These are phyloP conservation scores for Toxicodendron radicans DNA, from an alignment of 345 rosid genomes.

Conservation along the genomic window DNA sequence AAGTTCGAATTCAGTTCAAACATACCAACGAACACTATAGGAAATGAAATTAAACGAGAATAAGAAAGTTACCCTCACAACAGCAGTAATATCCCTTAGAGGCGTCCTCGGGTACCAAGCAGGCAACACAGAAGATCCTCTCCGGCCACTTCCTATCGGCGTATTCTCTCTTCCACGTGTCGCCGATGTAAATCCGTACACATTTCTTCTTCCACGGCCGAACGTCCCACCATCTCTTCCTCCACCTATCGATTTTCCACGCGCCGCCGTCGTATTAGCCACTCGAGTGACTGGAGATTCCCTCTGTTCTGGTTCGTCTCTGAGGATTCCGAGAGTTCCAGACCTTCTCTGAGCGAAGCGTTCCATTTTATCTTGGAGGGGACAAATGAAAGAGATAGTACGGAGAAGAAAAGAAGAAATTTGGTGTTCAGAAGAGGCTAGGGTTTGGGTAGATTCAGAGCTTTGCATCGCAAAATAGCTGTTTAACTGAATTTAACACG, in stretches of 20 bases:
- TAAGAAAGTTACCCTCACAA: constrained; percentile 51
- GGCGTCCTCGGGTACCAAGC: constrained; percentile 88
- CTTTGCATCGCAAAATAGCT: too few relatives aligned
- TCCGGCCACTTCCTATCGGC: constrained; percentile 27
- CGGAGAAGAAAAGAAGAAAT: too few relatives aligned
- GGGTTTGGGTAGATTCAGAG: too few relatives aligned
- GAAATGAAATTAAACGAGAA: neutral
- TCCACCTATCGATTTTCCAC: constrained; percentile 21
- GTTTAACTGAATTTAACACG: too few relatives aligned
- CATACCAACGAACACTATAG: neutral
- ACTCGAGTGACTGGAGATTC: constrained; percentile 33
- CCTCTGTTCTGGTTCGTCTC: constrained; percentile 33
- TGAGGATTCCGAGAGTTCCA: constrained; percentile 30
- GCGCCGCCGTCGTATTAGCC: neutral
- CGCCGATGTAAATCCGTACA: constrained; percentile 12
- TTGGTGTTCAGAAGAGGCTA: too few relatives aligned
- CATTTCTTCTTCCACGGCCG: constrained; percentile 29
- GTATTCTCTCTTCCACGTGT: constrained; percentile 44
- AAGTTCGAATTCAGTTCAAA: too few relatives aligned
- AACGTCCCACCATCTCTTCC: constrained; percentile 24
- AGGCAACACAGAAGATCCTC: constrained; percentile 55
- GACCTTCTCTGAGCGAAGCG: constrained; percentile 43
- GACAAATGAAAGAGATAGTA: too few relatives aligned
- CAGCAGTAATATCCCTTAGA: constrained; percentile 62
- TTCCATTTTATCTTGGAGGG: too few relatives aligned